These are phyloP conservation scores for Trichoderma atrobrunneum DNA, from an alignment of 2,329 filamentous ascomycete genomes.

Conservation along the genomic window DNA sequence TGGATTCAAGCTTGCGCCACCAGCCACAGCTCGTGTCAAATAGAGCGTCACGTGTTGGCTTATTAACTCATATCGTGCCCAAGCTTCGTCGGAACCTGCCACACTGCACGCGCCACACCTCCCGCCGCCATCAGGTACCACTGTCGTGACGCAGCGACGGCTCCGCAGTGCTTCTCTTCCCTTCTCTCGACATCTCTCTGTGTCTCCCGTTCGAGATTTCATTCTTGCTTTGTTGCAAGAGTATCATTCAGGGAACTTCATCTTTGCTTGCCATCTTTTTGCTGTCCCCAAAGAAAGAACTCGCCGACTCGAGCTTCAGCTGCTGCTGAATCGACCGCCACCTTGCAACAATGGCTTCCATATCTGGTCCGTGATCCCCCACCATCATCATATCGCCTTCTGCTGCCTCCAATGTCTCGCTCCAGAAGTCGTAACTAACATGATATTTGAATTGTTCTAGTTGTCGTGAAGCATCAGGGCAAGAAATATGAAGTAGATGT, in stretches of 20 bases:
- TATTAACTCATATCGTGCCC: background rate
- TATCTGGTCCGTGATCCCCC: constrained; percentile 46
- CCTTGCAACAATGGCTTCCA: constrained; percentile 48
- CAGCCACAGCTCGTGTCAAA: background rate
- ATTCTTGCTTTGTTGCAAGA: background rate
- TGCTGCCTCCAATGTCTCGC: background rate
- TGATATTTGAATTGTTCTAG: constrained; percentile 43
- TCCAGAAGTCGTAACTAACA: background rate
- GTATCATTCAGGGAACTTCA: background rate
- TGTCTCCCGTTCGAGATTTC: background rate
- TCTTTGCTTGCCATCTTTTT: background rate
- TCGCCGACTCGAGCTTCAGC: background rate
- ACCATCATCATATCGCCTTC: constrained; percentile 17
- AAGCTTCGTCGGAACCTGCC: background rate
- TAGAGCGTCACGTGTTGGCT: background rate
- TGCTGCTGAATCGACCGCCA: background rate
- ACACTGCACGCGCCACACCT: background rate
- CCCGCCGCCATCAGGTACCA: constrained; percentile 31
- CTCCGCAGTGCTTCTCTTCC: background rate
- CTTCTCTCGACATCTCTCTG: background rate
- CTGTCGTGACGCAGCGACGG: constrained; percentile 30
- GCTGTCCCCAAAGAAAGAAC: background rate
- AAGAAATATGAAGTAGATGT: constrained; percentile 95
- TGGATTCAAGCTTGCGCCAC: background rate
- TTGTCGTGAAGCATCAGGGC: constrained; percentile 91